A percentile compares a stretch with the other conserved stretches of the same genome.
Evolutionary conservation across 2,329 filamentous ascomycete genomes (phyloP).

Genomic region (Ophiocordyceps camponoti-floridani): DNA sequence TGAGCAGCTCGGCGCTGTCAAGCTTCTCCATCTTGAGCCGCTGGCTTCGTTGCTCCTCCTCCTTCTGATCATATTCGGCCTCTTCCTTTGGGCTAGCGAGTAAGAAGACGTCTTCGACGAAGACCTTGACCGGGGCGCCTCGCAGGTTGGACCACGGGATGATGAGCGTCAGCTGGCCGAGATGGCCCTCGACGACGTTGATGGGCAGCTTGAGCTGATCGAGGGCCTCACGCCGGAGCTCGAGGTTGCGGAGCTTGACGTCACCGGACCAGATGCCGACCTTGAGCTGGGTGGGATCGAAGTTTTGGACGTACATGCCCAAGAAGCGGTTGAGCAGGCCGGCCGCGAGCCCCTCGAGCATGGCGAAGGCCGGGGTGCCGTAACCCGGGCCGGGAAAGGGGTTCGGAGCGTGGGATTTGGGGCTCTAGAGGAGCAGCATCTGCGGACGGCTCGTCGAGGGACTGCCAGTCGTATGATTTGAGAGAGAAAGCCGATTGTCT

Average conservation of each 20-base stretch:
- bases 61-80: constrained; percentile 78
- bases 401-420: constrained; percentile 1
- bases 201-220: constrained; percentile 93
- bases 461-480: constrained; percentile 1
- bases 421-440: constrained; percentile 6
- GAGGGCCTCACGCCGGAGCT: constrained; percentile 84
- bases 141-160: constrained; percentile 97
- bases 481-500: not conserved
- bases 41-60: constrained; percentile 74
- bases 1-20: constrained; percentile 85
- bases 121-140: constrained; percentile 83
- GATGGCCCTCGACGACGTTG: constrained; percentile 88
- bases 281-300: constrained; percentile 93
- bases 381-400: constrained; percentile 49
- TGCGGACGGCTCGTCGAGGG: constrained; percentile 1
- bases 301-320: constrained; percentile 99
- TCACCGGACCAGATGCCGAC: constrained; percentile 98
- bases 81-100: constrained; percentile 92
- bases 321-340: constrained; percentile 97
- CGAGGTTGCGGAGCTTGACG: constrained; percentile 83
- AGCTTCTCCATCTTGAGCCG: constrained; percentile 98
- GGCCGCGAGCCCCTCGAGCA: constrained; percentile 95
- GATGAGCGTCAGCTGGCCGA: constrained; percentile 76
- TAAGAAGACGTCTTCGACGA: constrained; percentile 93
- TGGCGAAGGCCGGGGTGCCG: constrained; percentile 43